Conservation (phyloP, 306 rosid genomes). For the Cucumis hystrix region DNA sequence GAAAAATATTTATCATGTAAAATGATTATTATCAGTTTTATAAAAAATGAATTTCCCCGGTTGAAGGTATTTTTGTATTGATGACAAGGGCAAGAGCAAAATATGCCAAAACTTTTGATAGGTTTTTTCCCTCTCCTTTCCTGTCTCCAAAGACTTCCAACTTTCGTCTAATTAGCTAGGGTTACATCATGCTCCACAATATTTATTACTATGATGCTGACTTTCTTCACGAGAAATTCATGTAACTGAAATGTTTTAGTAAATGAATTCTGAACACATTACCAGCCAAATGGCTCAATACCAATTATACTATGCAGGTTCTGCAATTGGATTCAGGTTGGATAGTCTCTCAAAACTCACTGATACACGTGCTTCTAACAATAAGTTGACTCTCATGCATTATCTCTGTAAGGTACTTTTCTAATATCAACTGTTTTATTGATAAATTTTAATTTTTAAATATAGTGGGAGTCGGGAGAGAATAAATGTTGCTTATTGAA, state of each 20-base stretch:
- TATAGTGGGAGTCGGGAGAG: not conserved
- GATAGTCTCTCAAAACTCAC: conserved; percentile 91
- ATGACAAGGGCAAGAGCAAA: not conserved
- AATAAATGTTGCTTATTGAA: not conserved
- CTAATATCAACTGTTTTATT: not conserved
- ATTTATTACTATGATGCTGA: not conserved
- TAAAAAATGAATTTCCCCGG: not conserved
- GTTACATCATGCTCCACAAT: not conserved
- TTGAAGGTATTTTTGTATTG: not conserved
- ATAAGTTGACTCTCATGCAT: conserved; percentile 93
- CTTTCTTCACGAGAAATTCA: not conserved
- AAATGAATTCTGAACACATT: not conserved
- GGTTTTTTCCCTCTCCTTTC: not conserved
- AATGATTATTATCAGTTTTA: not conserved
- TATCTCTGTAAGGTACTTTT: conserved; percentile 86
- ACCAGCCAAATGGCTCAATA: conserved; percentile 7
- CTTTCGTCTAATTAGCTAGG: not conserved
- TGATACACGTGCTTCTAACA: conserved; percentile 85
- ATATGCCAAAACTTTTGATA: not conserved
- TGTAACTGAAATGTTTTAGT: not conserved
- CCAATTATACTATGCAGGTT: conserved; percentile 31
- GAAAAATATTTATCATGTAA: not conserved
- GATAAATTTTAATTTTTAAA: conserved; percentile 10
- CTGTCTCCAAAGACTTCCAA: not conserved
- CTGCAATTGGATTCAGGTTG: conserved; percentile 96